Evolutionary conservation across 768 basidiomycete genomes (phyloP).

Genomic region (Pleurotus salmoneostramineus): DNA sequence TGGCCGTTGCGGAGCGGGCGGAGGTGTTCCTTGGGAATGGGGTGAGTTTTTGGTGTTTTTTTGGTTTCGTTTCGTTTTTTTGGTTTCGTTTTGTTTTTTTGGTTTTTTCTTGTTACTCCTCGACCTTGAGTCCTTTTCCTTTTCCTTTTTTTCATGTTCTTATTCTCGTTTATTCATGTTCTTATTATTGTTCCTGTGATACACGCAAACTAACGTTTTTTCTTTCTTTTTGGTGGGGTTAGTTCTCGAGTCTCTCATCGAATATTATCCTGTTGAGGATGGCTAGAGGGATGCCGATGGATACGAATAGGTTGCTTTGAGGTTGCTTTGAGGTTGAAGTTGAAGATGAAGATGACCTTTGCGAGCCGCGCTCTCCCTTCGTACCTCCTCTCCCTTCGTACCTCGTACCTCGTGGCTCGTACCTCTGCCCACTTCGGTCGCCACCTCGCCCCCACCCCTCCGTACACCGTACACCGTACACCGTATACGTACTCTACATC

Average conservation of each 20-base stretch:
- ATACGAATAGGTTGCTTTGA: constrained; percentile 40
- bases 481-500: no score
- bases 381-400: no score
- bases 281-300: constrained; percentile 35
- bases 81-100: not conserved
- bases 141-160: not conserved
- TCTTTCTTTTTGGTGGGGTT: not conserved
- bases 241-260: constrained; percentile 48
- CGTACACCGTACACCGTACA: no score
- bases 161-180: not conserved
- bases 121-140: not conserved
- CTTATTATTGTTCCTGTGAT: no score
- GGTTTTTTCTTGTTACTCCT: not conserved
- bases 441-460: no score
- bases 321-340: no score
- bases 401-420: no score
- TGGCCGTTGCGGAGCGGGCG: constrained; percentile 54
- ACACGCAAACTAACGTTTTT: not conserved
- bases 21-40: constrained; percentile 63
- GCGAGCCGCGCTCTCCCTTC: no score
- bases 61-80: constrained; percentile 8
- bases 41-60: constrained; percentile 27
- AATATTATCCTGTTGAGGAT: constrained; percentile 45
- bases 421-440: no score
- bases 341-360: no score